Evolutionary conservation across 2,329 filamentous ascomycete genomes (phyloP).

Genomic region (Rachicladosporium sp.): DNA sequence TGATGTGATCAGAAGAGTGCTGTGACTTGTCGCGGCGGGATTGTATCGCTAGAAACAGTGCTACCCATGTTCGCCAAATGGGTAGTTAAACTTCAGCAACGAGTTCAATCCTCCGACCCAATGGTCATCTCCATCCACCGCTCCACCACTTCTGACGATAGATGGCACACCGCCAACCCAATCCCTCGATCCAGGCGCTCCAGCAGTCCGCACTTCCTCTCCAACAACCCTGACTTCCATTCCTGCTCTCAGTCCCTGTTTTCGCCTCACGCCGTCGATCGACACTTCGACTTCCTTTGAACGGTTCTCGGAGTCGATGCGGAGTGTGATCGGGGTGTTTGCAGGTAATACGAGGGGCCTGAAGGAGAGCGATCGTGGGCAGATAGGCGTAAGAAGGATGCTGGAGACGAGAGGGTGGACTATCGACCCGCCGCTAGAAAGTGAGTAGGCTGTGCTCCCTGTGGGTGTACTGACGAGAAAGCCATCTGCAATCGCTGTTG

Average conservation of each 20-base stretch:
- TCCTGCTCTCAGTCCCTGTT: constrained; percentile 31
- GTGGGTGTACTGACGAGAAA: constrained; percentile 92
- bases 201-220: constrained; percentile 52
- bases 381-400: constrained; percentile 85
- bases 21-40: background rate
- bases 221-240: constrained; percentile 79
- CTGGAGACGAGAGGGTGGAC: constrained; percentile 86
- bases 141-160: constrained; percentile 55
- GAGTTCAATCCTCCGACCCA: constrained; percentile 95
- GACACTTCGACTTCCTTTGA: constrained; percentile 38
- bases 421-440: constrained; percentile 86
- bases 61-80: constrained; percentile 57
- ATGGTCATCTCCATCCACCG: constrained; percentile 57
- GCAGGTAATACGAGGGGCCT: constrained; percentile 79
- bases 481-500: constrained; percentile 87
- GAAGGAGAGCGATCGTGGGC: constrained; percentile 82
- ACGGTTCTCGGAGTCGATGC: constrained; percentile 53
- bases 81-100: constrained; percentile 92
- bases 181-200: constrained; percentile 22
- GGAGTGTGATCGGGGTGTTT: constrained; percentile 70
- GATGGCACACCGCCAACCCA: constrained; percentile 79
- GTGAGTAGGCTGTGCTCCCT: constrained; percentile 85
- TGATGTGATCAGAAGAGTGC: background rate
- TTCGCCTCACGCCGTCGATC: constrained; percentile 36
- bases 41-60: no score